Evolutionary conservation across 148 eudicot genomes (phyloP).

Genomic region (Camellia japonica): DNA sequence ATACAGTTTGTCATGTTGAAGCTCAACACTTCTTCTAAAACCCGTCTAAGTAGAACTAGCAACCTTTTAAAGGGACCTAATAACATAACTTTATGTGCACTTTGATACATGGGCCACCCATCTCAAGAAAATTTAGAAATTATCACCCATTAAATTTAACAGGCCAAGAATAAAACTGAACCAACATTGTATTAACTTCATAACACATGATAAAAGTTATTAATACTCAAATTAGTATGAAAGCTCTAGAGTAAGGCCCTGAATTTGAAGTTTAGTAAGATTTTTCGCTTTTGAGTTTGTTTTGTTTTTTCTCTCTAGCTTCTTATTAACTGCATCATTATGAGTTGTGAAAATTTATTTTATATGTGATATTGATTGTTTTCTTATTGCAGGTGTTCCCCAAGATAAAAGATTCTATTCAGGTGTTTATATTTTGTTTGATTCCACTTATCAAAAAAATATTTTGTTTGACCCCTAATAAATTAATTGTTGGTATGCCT

Average conservation of each 20-base stretch:
- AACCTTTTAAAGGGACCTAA: too few species aligned
- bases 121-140: too few species aligned
- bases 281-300: not conserved
- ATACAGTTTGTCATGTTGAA: too few species aligned
- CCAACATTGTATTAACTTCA: too few species aligned
- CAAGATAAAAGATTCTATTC: constrained; percentile 83
- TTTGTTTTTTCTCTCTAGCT: not conserved
- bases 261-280: not conserved
- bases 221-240: not conserved
- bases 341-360: not conserved
- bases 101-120: too few species aligned
- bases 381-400: constrained; percentile 81
- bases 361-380: not conserved
- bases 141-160: too few species aligned
- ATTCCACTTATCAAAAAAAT: not conserved
- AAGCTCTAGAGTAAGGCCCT: not conserved
- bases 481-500: not conserved
- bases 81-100: too few species aligned
- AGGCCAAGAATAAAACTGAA: too few species aligned
- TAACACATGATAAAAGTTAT: not conserved
- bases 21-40: too few species aligned
- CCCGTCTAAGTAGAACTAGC: too few species aligned
- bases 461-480: constrained; percentile 7
- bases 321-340: not conserved
- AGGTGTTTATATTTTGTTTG: constrained; percentile 43